Evolutionary conservation across 345 rosid genomes (phyloP).

Genomic region (Reutealis trisperma): DNA sequence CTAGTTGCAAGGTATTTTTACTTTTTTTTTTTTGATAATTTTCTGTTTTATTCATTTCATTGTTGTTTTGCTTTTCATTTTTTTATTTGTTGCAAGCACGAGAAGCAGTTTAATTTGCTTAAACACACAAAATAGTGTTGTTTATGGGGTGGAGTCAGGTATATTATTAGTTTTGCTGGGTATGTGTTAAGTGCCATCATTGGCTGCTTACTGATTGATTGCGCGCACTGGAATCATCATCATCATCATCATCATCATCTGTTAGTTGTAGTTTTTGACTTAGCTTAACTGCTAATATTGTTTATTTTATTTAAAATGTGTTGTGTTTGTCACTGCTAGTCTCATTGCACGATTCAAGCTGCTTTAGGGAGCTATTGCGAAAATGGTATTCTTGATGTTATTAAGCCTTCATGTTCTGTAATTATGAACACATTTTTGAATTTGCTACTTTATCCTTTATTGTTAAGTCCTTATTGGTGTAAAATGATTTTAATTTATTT

Average conservation of each 20-base stretch:
- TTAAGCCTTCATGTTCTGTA: not conserved
- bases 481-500: too few species aligned
- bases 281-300: not conserved
- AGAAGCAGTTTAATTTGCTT: not conserved
- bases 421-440: too few species aligned
- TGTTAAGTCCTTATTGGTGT: not conserved
- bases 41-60: not conserved
- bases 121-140: not conserved
- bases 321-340: not conserved
- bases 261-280: not conserved
- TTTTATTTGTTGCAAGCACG: not conserved
- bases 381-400: not conserved
- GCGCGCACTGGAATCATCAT: not conserved
- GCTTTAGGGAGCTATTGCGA: too few species aligned
- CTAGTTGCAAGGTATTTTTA: constrained; percentile 68
- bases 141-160: not conserved
- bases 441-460: not conserved
- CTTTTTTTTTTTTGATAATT: not conserved
- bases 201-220: not conserved
- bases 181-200: not conserved
- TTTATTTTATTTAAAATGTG: too few species aligned
- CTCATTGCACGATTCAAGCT: not conserved
- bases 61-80: not conserved
- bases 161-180: too few species aligned
- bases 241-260: too few species aligned